These are phyloP conservation scores for Acer yangbiense DNA, from an alignment of 345 rosid species.

Conservation along the genomic window DNA sequence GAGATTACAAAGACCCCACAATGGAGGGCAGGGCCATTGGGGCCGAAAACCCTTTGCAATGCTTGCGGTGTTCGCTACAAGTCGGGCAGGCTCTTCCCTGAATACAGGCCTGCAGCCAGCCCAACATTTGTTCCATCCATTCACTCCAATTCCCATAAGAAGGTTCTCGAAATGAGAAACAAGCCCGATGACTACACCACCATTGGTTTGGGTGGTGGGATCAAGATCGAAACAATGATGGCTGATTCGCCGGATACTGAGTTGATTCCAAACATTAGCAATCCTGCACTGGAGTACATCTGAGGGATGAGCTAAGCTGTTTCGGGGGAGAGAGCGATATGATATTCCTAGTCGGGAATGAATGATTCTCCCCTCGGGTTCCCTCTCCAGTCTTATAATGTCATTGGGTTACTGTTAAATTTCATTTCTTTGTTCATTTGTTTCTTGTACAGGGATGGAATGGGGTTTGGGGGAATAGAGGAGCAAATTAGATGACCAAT, in stretches of 20 bases:
- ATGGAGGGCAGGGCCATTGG: slow-evolving; percentile 99
- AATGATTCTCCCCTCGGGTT: not conserved
- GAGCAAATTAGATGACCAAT: slow-evolving; percentile 41
- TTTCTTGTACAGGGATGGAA: slow-evolving; percentile 61
- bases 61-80: slow-evolving; percentile 97
- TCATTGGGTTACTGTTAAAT: slow-evolving; percentile 29
- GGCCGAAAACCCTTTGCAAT: slow-evolving; percentile 96
- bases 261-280: slow-evolving; percentile 48
- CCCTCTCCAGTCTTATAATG: slow-evolving; percentile 17
- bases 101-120: slow-evolving; percentile 96
- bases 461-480: slow-evolving; percentile 26
- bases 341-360: slow-evolving; percentile 4
- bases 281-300: slow-evolving; percentile 39
- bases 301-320: slow-evolving; percentile 20
- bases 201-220: slow-evolving; percentile 3
- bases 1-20: slow-evolving; percentile 97
- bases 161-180: slow-evolving; percentile 89
- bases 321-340: not conserved
- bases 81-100: slow-evolving; percentile 96
- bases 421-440: slow-evolving; percentile 44
- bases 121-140: slow-evolving; percentile 85
- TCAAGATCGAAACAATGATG: slow-evolving; percentile 14
- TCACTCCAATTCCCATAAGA: slow-evolving; percentile 98
- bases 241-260: slow-evolving; percentile 25
- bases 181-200: slow-evolving; percentile 33